Percentiles rank a stretch among this genome's conserved stretches.
phyloP scores from a whole-genome alignment of 1,139 yeast genomes.

The Candida gigantensis region DNA sequence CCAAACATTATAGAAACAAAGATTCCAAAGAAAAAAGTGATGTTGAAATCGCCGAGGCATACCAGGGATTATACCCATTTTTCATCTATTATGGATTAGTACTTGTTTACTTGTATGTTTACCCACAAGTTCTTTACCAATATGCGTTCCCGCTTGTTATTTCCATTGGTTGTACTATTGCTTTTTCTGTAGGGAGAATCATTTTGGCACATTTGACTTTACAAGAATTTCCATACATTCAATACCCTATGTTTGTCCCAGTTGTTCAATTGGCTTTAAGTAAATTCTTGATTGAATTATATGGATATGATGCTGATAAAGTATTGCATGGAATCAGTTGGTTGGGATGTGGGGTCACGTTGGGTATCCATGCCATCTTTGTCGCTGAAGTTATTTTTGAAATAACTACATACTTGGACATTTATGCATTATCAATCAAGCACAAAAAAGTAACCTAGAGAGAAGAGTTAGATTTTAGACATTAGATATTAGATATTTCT shows the following conservation, averaged over 20 bases:
- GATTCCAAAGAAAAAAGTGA: slow-evolving; percentile 19
- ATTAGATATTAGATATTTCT: too few relatives aligned
- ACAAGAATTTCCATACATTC: slow-evolving; percentile 72
- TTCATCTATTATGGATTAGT: slow-evolving; percentile 61
- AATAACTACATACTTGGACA: slow-evolving; percentile 80
- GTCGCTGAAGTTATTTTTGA: slow-evolving; percentile 81
- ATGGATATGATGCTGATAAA: slow-evolving; percentile 38
- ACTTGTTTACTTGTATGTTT: slow-evolving; percentile 43
- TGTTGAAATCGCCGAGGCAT: slow-evolving; percentile 44
- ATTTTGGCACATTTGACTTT: slow-evolving; percentile 84
- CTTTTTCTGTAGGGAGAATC: slow-evolving; percentile 86
- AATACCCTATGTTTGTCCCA: slow-evolving; percentile 74
- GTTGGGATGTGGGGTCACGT: slow-evolving; percentile 72
- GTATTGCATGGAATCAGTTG: slow-evolving; percentile 57
- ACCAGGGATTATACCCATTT: slow-evolving; percentile 71
- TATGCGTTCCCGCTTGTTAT: slow-evolving; percentile 61
- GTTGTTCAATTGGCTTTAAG: slow-evolving; percentile 51
- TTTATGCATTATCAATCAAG: slow-evolving; percentile 81
- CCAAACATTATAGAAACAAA: slow-evolving; percentile 44
- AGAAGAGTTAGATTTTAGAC: slow-evolving; percentile 3
- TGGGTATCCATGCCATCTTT: slow-evolving; percentile 79
- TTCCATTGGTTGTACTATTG: slow-evolving; percentile 73
- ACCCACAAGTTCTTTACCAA: slow-evolving; percentile 52
- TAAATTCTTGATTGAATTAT: slow-evolving; percentile 36
- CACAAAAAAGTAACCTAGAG: slow-evolving; percentile 55